phyloP scores from a whole-genome alignment of 2,329 filamentous ascomycete species.

The Cytospora mali region DNA sequence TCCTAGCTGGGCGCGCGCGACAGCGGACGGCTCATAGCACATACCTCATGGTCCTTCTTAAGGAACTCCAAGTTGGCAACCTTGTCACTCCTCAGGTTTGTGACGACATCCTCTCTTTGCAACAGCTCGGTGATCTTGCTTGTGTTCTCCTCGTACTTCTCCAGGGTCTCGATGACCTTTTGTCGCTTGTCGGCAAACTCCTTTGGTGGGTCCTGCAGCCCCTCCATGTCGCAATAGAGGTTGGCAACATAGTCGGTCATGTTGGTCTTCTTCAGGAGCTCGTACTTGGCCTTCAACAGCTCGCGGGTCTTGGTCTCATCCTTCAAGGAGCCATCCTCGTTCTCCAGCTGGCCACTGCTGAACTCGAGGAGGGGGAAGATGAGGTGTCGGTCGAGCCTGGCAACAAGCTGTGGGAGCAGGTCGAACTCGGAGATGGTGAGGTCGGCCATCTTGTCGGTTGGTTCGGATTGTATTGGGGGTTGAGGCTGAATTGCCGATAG shows the following conservation, averaged over 20 bases:
- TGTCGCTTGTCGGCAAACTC: slow-evolving; percentile 90
- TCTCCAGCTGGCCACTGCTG: slow-evolving; percentile 78
- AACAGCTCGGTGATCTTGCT: slow-evolving; percentile 86
- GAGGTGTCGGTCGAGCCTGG: slow-evolving; percentile 91
- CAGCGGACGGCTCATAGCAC: slow-evolving; percentile 38
- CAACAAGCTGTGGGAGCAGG: slow-evolving; percentile 84
- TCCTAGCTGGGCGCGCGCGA: neutral
- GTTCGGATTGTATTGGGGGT: slow-evolving; percentile 4
- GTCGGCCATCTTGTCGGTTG: slow-evolving; percentile 25
- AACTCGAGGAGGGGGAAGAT: slow-evolving; percentile 97
- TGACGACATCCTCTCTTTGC: slow-evolving; percentile 85
- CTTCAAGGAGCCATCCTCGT: slow-evolving; percentile 60
- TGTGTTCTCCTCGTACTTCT: slow-evolving; percentile 84
- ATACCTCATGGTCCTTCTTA: slow-evolving; percentile 90
- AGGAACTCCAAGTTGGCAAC: slow-evolving; percentile 97
- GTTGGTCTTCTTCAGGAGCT: slow-evolving; percentile 94
- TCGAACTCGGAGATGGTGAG: slow-evolving; percentile 38
- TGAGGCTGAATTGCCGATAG: neutral
- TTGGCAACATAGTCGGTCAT: slow-evolving; percentile 98
- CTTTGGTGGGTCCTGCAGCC: slow-evolving; percentile 73
- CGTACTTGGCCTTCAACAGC: slow-evolving; percentile 85
- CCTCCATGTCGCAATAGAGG: slow-evolving; percentile 86
- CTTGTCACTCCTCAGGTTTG: slow-evolving; percentile 92
- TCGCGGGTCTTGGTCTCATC: slow-evolving; percentile 62
- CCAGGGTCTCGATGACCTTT: slow-evolving; percentile 80